These are phyloP conservation scores for Boletus sensibilis DNA, from an alignment of 768 basidiomycete genomes.

Conservation along the genomic window DNA sequence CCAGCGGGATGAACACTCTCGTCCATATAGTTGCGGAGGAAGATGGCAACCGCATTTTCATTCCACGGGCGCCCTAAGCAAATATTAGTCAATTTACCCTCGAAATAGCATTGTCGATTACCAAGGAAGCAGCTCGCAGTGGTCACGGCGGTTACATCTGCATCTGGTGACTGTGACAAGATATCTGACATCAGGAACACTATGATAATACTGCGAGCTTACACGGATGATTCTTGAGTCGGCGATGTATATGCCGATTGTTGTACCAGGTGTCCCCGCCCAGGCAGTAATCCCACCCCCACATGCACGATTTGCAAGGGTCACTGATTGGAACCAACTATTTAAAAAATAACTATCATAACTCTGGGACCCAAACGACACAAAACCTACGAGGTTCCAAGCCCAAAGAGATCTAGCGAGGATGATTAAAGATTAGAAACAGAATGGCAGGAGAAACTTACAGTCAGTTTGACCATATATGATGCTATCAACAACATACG, in stretches of 20 bases:
- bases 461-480: constrained; percentile 67
- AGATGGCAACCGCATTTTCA: constrained; percentile 53
- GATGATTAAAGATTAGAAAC: neutral
- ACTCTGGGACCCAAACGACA: neutral
- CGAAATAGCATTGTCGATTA: constrained; percentile 4
- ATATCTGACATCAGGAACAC: neutral
- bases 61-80: constrained; percentile 57
- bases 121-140: constrained; percentile 52
- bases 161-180: constrained; percentile 52
- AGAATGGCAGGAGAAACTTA: constrained; percentile 27
- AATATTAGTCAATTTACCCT: neutral
- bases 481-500: constrained; percentile 60
- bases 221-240: constrained; percentile 57
- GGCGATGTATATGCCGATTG: constrained; percentile 54
- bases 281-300: constrained; percentile 67
- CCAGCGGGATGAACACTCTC: constrained; percentile 50
- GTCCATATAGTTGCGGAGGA: constrained; percentile 57
- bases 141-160: constrained; percentile 48
- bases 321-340: constrained; percentile 60
- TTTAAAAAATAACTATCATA: neutral
- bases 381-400: constrained; percentile 5
- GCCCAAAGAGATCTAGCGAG: constrained; percentile 15
- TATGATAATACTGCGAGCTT: constrained; percentile 17
- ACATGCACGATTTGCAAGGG: constrained; percentile 60
- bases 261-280: constrained; percentile 46